Evolutionary conservation across 2,329 filamentous ascomycete genomes (phyloP).

Genomic region (Septoria linicola): DNA sequence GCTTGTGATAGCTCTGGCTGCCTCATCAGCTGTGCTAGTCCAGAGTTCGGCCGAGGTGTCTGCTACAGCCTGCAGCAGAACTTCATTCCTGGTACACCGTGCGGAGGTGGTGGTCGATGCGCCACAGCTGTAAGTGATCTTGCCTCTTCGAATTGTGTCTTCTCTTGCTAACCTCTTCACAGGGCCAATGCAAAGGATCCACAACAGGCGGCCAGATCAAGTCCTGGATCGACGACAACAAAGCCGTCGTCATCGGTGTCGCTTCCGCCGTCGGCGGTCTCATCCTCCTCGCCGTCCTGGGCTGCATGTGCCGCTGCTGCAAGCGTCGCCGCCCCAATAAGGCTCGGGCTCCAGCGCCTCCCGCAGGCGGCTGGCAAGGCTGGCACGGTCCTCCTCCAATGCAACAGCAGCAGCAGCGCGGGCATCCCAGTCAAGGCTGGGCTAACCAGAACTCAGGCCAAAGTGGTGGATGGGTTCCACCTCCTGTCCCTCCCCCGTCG

Average conservation of each 20-base stretch:
- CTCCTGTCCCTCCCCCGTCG: constrained; percentile 27
- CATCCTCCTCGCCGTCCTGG: constrained; percentile 65
- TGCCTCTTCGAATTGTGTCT: neutral
- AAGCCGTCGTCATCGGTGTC: constrained; percentile 78
- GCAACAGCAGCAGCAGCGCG: constrained; percentile 22
- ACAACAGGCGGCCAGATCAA: constrained; percentile 68
- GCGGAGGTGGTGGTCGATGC: constrained; percentile 76
- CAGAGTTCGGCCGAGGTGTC: constrained; percentile 62
- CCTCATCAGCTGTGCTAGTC: constrained; percentile 71
- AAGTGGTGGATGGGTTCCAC: constrained; percentile 18
- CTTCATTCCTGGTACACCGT: constrained; percentile 88
- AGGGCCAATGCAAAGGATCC: constrained; percentile 72
- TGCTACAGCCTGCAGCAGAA: constrained; percentile 83
- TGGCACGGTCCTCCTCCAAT: constrained; percentile 28
- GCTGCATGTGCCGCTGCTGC: constrained; percentile 63
- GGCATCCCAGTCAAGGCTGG: constrained; percentile 31
- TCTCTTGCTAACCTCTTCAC: constrained; percentile 20
- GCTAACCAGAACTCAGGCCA: constrained; percentile 20
- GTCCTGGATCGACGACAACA: constrained; percentile 74
- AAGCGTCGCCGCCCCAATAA: constrained; percentile 37
- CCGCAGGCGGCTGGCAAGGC: constrained; percentile 37
- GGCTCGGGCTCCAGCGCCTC: constrained; percentile 27
- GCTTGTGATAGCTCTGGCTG: constrained; percentile 75
- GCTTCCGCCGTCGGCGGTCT: constrained; percentile 69
- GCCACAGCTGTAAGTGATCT: constrained; percentile 55